Evolutionary conservation across 2,329 filamentous ascomycete genomes (phyloP), one percentile per base, ranked within the genome.

Genomic region (Microcyclospora pomicola): DNA sequence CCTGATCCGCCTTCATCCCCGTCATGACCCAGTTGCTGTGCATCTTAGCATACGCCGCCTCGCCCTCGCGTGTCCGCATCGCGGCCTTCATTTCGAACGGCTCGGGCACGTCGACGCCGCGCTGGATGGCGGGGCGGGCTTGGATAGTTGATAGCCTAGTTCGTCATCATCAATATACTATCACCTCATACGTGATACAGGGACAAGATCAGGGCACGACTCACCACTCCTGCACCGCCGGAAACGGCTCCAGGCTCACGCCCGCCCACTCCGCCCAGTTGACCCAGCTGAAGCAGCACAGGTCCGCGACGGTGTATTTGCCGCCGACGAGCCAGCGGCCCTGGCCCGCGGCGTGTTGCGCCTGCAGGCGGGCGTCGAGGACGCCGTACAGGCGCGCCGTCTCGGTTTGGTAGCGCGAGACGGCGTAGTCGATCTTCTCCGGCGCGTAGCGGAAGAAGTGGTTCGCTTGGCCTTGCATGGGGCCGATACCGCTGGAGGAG

Each of bases 291-390:
- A 60, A 69, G 42, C 53, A 63, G 9, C 63, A 61, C 33, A 68
- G 59, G 44, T 69, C 66, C 9, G 65, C 66, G 42, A 69, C 65
- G 1, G 60, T 66, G 42, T 62, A 67, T 42, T 66, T 67, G 24
- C 56, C 46, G 1, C 66, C 65, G 1, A 66, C 64, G 1, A 68
- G 49, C 54, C 63, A 70, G 4, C 62, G 52, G 6, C 59, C 60
- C 19, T 46, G 15, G 2, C 44, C 47, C 6, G 34, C 35, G 11
- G 9, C 33, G 7, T 48, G 31, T 19, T 56, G 49, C 5, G 38
- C 28, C 11, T 49, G 42, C 4, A 69, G 51, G 1, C 63, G 58
- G 19, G 57, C 56, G 24, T 69, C 61, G 5, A 69, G 57, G 11
- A 69, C 64, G 14, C 56, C 51, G 45, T 64, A 68, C 3, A 70